A percentile compares a stretch with the other conserved stretches of the same genome.
These are phyloP conservation scores for Coemansia sp. DNA, from an alignment of 192 early-diverging fungal genomes.

Conservation along the genomic window DNA sequence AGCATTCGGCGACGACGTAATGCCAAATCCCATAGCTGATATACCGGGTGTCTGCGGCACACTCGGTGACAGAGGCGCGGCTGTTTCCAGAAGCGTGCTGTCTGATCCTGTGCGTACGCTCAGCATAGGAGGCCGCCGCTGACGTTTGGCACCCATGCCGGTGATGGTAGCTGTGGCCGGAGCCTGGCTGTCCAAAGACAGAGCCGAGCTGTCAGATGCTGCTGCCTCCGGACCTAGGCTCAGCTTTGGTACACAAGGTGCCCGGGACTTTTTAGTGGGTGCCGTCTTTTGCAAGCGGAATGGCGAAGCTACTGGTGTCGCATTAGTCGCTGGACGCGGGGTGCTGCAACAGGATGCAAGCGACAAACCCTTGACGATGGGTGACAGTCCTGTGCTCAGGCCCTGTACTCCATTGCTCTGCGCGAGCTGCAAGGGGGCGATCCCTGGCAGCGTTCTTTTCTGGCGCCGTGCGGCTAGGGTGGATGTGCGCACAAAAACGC, in stretches of 20 bases:
- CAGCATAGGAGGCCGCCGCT: conserved; percentile 27
- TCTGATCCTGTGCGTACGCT: too few species aligned
- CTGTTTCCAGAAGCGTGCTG: too few species aligned
- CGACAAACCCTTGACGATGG: conserved; percentile 37
- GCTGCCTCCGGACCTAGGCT: too few species aligned
- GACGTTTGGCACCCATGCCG: too few species aligned
- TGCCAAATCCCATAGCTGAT: neutral
- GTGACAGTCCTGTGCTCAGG: conserved; percentile 41
- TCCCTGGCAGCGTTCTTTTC: conserved; percentile 9
- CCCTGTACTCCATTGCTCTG: neutral
- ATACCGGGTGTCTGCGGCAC: conserved; percentile 29
- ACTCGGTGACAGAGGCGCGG: conserved; percentile 28
- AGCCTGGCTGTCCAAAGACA: too few species aligned
- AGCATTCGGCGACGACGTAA: conserved; percentile 6
- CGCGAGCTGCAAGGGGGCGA: conserved; percentile 9
- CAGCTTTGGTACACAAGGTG: conserved; percentile 21
- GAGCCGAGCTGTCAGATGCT: too few species aligned
- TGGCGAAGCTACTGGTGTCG: conserved; percentile 8
- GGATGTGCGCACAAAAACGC: conserved; percentile 6
- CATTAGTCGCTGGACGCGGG: neutral
- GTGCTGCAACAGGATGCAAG: conserved; percentile 5
- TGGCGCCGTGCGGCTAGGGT: conserved; percentile 6
- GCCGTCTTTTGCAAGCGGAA: conserved; percentile 37
- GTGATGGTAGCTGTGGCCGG: too few species aligned
- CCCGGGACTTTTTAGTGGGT: conserved; percentile 10